Conservation (phyloP, 2,329 filamentous ascomycete genomes). For the Botrytis deweyae region DNA sequence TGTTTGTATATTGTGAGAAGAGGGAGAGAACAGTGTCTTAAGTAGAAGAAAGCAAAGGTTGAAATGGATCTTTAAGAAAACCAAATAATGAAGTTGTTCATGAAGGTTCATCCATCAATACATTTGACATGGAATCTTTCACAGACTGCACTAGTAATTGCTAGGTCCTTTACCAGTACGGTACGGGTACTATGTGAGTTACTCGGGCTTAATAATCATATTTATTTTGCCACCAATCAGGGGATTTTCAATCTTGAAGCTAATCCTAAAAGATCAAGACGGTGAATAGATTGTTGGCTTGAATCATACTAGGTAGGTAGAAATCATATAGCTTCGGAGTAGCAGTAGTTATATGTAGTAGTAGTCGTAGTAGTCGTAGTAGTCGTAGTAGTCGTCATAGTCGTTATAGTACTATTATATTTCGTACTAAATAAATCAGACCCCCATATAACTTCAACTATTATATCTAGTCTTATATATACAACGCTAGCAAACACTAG, state of each 20-base stretch:
- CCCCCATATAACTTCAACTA: background rate
- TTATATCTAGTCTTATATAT: background rate
- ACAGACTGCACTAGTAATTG: background rate
- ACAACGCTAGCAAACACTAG: background rate
- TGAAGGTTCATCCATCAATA: background rate
- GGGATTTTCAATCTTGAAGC: accelerated
- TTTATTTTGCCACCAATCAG: background rate
- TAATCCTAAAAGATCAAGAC: background rate
- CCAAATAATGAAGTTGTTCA: background rate
- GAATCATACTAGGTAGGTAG: background rate
- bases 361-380: no score
- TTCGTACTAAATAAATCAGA: background rate
- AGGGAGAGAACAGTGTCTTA: background rate
- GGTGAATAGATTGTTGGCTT: background rate
- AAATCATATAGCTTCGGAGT: no score
- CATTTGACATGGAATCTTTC: background rate
- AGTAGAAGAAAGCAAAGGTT: background rate
- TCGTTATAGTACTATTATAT: no score
- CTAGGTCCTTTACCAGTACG: background rate
- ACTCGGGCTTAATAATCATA: background rate
- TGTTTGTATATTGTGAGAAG: background rate
- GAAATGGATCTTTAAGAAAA: background rate
- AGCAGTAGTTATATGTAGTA: background rate
- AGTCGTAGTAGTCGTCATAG: no score
- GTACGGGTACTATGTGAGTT: background rate